phyloP scores from a whole-genome alignment of 768 basidiomycete genomes.

The Serendipita vermifera region DNA sequence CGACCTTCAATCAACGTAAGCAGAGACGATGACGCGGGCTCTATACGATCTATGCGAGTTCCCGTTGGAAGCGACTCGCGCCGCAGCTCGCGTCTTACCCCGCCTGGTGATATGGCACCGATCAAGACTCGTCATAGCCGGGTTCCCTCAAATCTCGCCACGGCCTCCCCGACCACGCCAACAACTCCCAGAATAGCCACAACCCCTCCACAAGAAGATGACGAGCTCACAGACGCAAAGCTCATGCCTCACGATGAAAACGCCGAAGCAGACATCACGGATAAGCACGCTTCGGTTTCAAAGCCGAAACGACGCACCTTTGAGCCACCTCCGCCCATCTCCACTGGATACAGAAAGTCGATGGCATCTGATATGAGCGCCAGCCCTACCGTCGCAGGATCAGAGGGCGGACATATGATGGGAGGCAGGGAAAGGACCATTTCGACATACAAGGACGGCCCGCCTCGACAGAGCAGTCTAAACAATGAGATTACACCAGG shows the following conservation, averaged over 20 bases:
- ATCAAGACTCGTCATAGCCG: background rate
- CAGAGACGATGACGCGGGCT: background rate
- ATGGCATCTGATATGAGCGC: slow-evolving; percentile 2
- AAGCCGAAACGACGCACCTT: background rate
- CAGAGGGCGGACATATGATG: background rate
- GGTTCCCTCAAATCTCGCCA: background rate
- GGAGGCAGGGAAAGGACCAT: background rate
- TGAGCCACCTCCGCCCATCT: background rate
- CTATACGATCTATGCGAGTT: background rate
- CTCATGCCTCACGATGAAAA: background rate
- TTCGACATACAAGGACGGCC: background rate
- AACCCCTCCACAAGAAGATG: background rate
- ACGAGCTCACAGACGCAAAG: background rate
- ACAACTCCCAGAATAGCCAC: background rate
- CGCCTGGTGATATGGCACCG: background rate
- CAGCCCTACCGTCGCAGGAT: background rate
- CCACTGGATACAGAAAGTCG: background rate
- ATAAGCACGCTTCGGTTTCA: background rate
- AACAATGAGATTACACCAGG: background rate
- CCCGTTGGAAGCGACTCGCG: slow-evolving; percentile 5
- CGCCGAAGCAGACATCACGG: background rate
- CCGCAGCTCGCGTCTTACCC: slow-evolving; percentile 3
- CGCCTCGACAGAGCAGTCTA: background rate
- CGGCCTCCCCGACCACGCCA: background rate
- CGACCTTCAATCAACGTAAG: slow-evolving; percentile 2